Conservation (phyloP, 768 basidiomycete species). For the Trametes villosa region DNA sequence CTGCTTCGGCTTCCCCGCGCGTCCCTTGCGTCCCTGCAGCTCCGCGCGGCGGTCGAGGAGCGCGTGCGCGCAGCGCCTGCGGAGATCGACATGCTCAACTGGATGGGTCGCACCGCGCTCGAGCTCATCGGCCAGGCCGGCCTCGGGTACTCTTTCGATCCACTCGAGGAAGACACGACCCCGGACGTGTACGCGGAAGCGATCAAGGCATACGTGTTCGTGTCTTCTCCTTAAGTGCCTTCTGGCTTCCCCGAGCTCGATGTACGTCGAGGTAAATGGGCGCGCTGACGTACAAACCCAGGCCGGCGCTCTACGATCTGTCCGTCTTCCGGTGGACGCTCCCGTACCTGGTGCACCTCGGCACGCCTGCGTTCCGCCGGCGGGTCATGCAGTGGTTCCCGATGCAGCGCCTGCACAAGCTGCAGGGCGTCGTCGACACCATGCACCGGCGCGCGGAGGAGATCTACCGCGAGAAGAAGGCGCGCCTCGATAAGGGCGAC, state of each 20-base stretch:
- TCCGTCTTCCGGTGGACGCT: slow-evolving; percentile 52
- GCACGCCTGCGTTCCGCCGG: slow-evolving; percentile 47
- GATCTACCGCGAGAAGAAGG: slow-evolving; percentile 45
- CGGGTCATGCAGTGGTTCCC: slow-evolving; percentile 48
- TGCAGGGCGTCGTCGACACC: slow-evolving; percentile 51
- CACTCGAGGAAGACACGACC: slow-evolving; percentile 23
- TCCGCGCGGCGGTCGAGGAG: slow-evolving; percentile 22
- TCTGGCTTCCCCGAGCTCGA: not conserved
- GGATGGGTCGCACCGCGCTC: slow-evolving; percentile 33
- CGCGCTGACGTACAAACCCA: slow-evolving; percentile 30
- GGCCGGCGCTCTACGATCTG: slow-evolving; percentile 50
- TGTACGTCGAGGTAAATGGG: not conserved
- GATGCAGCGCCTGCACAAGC: slow-evolving; percentile 43
- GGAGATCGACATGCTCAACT: slow-evolving; percentile 32
- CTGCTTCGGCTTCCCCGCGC: not conserved
- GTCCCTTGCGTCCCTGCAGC: slow-evolving; percentile 12
- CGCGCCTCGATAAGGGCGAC: slow-evolving; percentile 30
- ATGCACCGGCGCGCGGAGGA: slow-evolving; percentile 48
- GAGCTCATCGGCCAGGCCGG: slow-evolving; percentile 34
- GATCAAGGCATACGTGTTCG: slow-evolving; percentile 31
- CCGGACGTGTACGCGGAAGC: slow-evolving; percentile 31
- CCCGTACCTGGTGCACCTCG: slow-evolving; percentile 47
- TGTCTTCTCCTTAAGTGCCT: slow-evolving; percentile 7
- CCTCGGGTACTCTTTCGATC: slow-evolving; percentile 33
- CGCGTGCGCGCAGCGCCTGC: slow-evolving; percentile 16